These are phyloP conservation scores for Daedalea quercina DNA, from an alignment of 768 basidiomycete genomes.

Conservation along the genomic window DNA sequence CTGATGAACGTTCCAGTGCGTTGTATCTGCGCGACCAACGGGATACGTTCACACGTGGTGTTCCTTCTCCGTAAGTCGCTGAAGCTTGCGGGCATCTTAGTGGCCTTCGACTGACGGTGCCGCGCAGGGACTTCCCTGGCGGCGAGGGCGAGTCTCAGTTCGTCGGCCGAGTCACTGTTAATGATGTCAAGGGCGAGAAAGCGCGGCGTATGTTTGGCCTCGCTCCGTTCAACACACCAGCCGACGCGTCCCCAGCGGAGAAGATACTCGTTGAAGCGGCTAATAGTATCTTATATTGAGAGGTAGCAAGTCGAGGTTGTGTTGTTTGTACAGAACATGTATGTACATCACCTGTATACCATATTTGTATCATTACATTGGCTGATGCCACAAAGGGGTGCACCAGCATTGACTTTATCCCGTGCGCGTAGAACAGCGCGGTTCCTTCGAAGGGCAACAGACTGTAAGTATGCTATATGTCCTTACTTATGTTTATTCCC, in stretches of 20 bases:
- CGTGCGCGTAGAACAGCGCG: no score
- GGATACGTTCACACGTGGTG: conserved; percentile 48
- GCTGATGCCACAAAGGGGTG: background rate
- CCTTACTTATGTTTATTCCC: no score
- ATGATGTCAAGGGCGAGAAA: conserved; percentile 29
- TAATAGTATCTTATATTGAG: conserved; percentile 16
- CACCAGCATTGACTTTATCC: no score
- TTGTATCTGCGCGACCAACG: conserved; percentile 58
- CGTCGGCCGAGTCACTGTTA: conserved; percentile 29
- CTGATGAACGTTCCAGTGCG: conserved; percentile 24
- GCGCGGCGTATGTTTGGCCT: conserved; percentile 39
- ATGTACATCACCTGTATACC: no score
- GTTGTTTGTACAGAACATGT: no score
- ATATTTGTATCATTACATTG: background rate
- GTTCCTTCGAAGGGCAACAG: no score
- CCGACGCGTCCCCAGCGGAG: conserved; percentile 6
- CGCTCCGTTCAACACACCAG: conserved; percentile 24
- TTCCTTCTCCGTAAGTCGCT: conserved; percentile 49
- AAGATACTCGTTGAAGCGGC: conserved; percentile 20
- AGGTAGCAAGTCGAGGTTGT: no score
- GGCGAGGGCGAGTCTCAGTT: conserved; percentile 35
- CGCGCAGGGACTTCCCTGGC: conserved; percentile 52
- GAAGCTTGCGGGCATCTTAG: no score
- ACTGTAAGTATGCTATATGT: no score
- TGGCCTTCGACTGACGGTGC: no score